These are phyloP conservation scores for Casuarina cunninghamiana DNA, from an alignment of 306 rosid species.

Conservation along the genomic window DNA sequence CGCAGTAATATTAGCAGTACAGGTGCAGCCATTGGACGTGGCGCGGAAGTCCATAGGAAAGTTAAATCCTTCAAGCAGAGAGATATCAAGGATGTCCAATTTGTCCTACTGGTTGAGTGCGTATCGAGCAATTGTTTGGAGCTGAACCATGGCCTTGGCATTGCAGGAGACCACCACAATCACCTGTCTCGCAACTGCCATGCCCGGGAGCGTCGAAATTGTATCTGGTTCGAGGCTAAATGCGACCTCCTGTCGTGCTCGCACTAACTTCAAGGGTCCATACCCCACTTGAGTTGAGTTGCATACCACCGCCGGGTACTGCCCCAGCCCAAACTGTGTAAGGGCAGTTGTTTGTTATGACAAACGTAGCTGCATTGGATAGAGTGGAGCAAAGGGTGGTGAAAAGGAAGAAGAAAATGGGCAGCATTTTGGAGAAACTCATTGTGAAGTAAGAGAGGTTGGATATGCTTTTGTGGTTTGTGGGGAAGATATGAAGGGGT, in stretches of 20 bases:
- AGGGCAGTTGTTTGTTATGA: background rate
- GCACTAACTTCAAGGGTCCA: no score
- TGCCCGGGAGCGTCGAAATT: no score
- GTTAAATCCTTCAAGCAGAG: constrained; percentile 57
- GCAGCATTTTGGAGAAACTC: constrained; percentile 10
- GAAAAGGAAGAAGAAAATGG: constrained; percentile 13
- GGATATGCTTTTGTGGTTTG: no score
- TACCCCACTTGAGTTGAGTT: no score
- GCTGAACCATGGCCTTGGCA: no score
- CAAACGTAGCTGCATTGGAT: constrained; percentile 32
- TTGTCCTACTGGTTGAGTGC: background rate
- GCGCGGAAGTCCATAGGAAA: constrained; percentile 42
- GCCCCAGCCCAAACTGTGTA: no score
- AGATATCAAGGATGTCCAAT: constrained; percentile 49
- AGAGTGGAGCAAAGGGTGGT: constrained; percentile 16
- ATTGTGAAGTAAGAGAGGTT: background rate
- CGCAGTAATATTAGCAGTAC: constrained; percentile 42
- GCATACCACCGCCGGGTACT: no score
- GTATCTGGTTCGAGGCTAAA: no score
- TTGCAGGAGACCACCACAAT: no score
- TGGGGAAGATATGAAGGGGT: constrained; percentile 1
- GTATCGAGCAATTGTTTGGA: no score
- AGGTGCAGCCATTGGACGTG: constrained; percentile 31
- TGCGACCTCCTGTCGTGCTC: no score
- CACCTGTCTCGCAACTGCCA: no score